Evolutionary conservation across 495 filamentous ascomycete genomes (phyloP), one percentile per base, ranked within the genome.

Genomic region (Hypoxylon lienhwacheense): DNA sequence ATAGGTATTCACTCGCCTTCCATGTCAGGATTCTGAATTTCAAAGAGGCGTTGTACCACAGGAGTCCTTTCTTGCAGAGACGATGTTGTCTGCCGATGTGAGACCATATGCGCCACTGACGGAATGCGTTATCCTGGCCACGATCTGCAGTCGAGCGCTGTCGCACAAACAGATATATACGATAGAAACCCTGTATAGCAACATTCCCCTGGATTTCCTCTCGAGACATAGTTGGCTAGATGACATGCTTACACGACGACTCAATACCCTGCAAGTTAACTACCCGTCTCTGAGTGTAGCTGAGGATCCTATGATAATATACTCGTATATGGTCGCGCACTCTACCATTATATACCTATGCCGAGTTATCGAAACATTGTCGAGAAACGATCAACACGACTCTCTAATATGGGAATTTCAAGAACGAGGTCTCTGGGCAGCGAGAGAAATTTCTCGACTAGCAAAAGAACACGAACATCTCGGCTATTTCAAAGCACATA

Each of bases 171-270:
- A 77, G 7, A 63, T 66, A 11, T 61, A 53, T 37, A 61, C 58
- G 6, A 53, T 61, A 56, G 58, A 61, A 32, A 44, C 47, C 7
- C 25, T 61, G 31, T 61, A 56, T 20, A 63, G 67, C 5, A 63
- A 47, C 15, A 58, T 56, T 5, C 47, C 52, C 12, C 52, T 61
- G 11, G 77, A 74, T 12, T 79, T 77, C 43, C 76, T 73, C 67
- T 61, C 60, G 1, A 70, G 77, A 2, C 77, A 80, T 54, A 67
- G 79, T 35, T 79, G 74, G 74, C 41, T 81, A 5, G 70, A 77
- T 40, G 59, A 60, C n/a, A 67, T 75, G 52, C 46, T 81, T 12
- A 71, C 46, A 7, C 53, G 63, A 7, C 60, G 68, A 4, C 66
- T 78, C 11, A 66, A 72, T 4, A 66, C 59, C 0, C 54, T 78